Conservation (phyloP, 164 flowering plant genomes). For the Annona squamosa region DNA sequence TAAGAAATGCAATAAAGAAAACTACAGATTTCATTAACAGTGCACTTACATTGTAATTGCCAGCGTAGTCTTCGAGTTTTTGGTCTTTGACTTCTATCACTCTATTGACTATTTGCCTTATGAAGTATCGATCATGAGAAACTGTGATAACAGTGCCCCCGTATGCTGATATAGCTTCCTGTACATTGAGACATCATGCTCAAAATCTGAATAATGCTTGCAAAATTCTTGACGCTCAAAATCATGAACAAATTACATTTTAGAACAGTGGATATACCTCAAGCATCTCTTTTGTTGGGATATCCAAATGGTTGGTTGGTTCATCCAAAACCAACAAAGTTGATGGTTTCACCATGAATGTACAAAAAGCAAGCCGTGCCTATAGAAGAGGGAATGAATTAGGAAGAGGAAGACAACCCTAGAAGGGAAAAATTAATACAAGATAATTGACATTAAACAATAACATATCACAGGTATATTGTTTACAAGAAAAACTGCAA, state of each 20-base stretch:
- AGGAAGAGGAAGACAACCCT: not conserved
- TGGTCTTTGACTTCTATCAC: constrained; percentile 84
- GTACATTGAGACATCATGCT: constrained; percentile 11
- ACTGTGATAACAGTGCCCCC: constrained; percentile 85
- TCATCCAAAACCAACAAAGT: constrained; percentile 92
- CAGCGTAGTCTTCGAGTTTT: constrained; percentile 71
- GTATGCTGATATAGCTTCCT: constrained; percentile 94
- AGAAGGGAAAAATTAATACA: not conserved
- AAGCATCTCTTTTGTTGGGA: constrained; percentile 98
- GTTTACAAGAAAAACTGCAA: too few relatives aligned
- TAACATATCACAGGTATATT: not conserved
- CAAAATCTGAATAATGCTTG: not conserved
- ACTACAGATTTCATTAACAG: not conserved
- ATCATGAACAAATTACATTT: not conserved
- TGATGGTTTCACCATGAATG: constrained; percentile 96
- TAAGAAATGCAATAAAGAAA: not conserved
- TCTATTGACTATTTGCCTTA: constrained; percentile 89
- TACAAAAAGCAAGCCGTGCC: constrained; percentile 98
- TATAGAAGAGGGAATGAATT: constrained; percentile 12
- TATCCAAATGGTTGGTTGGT: constrained; percentile 97
- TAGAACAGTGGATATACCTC: constrained; percentile 46
- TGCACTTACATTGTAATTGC: constrained; percentile 87
- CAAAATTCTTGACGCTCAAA: not conserved
- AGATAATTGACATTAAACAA: not conserved
- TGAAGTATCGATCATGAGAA: constrained; percentile 93